Conservation (phyloP, 2,329 filamentous ascomycete species). For the Pyrenochaeta sp. region DNA sequence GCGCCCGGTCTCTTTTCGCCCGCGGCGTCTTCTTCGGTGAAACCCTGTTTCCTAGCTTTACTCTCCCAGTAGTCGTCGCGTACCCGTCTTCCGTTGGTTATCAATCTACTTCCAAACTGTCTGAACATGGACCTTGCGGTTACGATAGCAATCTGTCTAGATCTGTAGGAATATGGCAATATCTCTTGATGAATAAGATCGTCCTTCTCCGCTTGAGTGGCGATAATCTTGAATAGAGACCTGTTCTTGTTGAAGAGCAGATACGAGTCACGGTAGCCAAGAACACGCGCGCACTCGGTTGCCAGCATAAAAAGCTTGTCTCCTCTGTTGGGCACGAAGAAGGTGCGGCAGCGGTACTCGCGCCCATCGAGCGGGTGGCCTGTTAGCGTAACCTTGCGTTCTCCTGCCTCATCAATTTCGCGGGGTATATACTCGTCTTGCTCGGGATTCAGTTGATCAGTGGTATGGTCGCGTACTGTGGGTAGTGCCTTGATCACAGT, state of each 20-base stretch:
- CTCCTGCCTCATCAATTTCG: slow-evolving; percentile 90
- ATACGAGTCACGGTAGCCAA: slow-evolving; percentile 97
- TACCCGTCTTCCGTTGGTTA: slow-evolving; percentile 87
- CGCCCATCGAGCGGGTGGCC: slow-evolving; percentile 83
- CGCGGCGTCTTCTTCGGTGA: slow-evolving; percentile 94
- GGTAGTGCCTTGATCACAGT: slow-evolving; percentile 89
- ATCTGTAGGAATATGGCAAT: slow-evolving; percentile 94
- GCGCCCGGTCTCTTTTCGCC: slow-evolving; percentile 96
- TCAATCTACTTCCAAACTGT: slow-evolving; percentile 94
- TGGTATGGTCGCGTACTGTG: slow-evolving; percentile 96
- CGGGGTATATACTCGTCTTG: slow-evolving; percentile 95
- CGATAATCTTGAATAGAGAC: slow-evolving; percentile 97
- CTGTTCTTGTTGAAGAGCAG: slow-evolving; percentile 98
- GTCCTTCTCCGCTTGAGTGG: slow-evolving; percentile 94
- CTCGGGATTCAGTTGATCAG: slow-evolving; percentile 87
- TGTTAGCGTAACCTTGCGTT: slow-evolving; percentile 88
- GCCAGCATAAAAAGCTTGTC: slow-evolving; percentile 98
- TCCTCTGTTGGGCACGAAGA: slow-evolving; percentile 87
- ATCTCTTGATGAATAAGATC: slow-evolving; percentile 95
- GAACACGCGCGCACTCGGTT: slow-evolving; percentile 92
- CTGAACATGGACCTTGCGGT: slow-evolving; percentile 98
- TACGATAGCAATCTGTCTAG: slow-evolving; percentile 97
- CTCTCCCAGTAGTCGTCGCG: slow-evolving; percentile 99
- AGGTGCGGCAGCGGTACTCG: slow-evolving; percentile 92
- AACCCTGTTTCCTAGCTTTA: slow-evolving; percentile 96